These are phyloP conservation scores for Penicillium cinerascens DNA, from an alignment of 495 filamentous ascomycete species.

Conservation along the genomic window DNA sequence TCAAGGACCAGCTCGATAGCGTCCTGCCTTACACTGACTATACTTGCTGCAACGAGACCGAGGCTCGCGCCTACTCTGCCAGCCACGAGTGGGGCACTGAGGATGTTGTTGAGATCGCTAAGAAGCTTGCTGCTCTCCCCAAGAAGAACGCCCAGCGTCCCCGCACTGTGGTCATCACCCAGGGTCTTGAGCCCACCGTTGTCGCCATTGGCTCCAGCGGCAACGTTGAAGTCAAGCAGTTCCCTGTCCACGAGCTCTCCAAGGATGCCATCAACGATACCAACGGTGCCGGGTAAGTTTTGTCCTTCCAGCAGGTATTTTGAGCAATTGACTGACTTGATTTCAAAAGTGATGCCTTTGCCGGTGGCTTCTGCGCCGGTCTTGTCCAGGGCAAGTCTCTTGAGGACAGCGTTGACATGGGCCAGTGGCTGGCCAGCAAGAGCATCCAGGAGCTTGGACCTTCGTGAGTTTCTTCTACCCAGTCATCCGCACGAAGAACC, in stretches of 20 bases:
- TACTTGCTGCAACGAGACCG: conserved; percentile 94
- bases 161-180: conserved; percentile 85
- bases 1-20: conserved; percentile 89
- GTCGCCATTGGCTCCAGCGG: conserved; percentile 64
- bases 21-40: conserved; percentile 91
- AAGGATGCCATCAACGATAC: conserved; percentile 83
- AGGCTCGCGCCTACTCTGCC: conserved; percentile 81
- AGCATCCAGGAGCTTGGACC: conserved; percentile 93
- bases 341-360: conserved; percentile 79
- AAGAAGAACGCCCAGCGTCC: conserved; percentile 82
- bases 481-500: neutral
- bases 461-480: conserved; percentile 61
- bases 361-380: conserved; percentile 87
- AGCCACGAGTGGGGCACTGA: conserved; percentile 66
- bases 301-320: neutral
- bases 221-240: conserved; percentile 67
- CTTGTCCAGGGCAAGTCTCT: conserved; percentile 79
- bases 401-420: conserved; percentile 74
- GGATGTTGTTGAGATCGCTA: conserved; percentile 84
- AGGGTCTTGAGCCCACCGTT: conserved; percentile 86
- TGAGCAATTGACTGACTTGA: conserved; percentile 11
- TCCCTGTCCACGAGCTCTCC: conserved; percentile 72
- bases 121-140: conserved; percentile 76
- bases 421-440: conserved; percentile 89
- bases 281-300: conserved; percentile 79